Evolutionary conservation across 2,329 filamentous ascomycete species (phyloP).

Genomic region (Epichloe aotearoae): DNA sequence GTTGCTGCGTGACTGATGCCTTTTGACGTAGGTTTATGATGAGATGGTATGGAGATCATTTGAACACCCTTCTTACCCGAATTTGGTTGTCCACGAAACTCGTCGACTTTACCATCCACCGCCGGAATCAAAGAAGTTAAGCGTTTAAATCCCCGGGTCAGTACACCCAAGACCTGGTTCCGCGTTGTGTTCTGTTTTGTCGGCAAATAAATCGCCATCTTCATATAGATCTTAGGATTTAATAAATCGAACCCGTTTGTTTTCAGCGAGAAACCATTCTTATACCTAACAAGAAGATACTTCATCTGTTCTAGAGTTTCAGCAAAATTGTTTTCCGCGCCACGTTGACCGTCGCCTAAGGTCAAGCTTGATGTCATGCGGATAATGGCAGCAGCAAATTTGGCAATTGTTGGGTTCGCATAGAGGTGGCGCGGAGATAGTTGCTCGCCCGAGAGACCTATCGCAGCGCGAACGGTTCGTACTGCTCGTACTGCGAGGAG

Average conservation of each 20-base stretch:
- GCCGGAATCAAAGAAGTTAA: background rate
- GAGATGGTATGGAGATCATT: background rate
- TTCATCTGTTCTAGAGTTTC: background rate
- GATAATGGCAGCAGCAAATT: slow-evolving; percentile 14
- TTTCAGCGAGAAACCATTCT: background rate
- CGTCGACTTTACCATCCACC: background rate
- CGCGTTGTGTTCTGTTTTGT: background rate
- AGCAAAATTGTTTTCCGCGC: slow-evolving; percentile 22
- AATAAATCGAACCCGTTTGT: background rate
- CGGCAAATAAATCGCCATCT: background rate
- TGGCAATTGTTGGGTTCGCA: slow-evolving; percentile 16
- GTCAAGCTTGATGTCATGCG: slow-evolving; percentile 4
- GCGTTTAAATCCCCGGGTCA: background rate
- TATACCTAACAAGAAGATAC: background rate
- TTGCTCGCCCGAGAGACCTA: slow-evolving; percentile 13
- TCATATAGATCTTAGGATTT: background rate
- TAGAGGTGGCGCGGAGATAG: slow-evolving; percentile 22
- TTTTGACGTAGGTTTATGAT: background rate
- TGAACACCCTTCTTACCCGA: background rate
- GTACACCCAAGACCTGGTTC: background rate
- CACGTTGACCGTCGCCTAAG: slow-evolving; percentile 4
- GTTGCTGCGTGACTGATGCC: background rate
- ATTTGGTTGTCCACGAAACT: background rate
- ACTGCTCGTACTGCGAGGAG: slow-evolving; percentile 17
- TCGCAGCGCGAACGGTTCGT: slow-evolving; percentile 18